Percentiles rank a stretch among this genome's conserved stretches.
Conservation (phyloP, 257 asterid species). For the Petrea volubilis region DNA sequence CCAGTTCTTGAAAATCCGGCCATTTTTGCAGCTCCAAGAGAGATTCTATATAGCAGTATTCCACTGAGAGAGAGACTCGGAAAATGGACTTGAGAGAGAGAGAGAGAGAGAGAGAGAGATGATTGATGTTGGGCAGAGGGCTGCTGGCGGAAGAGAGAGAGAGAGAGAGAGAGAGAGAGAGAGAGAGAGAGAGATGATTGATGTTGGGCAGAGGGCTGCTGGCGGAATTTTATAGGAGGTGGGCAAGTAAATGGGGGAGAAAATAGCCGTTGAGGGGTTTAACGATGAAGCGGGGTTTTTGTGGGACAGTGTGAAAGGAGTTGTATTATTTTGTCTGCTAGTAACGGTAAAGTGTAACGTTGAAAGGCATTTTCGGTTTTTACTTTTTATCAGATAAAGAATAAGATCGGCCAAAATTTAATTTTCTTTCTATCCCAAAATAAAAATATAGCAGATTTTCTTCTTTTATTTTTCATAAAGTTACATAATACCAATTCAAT, state of each 20-base stretch:
- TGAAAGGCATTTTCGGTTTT: background rate
- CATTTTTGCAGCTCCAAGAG: constrained; percentile 28
- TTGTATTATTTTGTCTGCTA: constrained; percentile 21
- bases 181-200: background rate
- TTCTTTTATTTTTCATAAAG: too few species aligned
- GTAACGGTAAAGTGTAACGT: constrained; percentile 27
- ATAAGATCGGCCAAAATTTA: background rate
- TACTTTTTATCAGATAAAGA: constrained; percentile 1
- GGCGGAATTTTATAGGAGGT: constrained; percentile 20
- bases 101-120: background rate
- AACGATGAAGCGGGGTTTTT: background rate
- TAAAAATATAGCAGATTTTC: too few species aligned
- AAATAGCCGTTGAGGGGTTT: constrained; percentile 43
- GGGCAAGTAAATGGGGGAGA: background rate
- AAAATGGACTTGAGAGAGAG: background rate
- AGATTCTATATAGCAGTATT: background rate
- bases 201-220: background rate
- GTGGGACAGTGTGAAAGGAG: constrained; percentile 12
- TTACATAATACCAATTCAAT: too few species aligned
- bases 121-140: background rate
- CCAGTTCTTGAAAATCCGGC: constrained; percentile 26
- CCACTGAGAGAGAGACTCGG: constrained; percentile 4
- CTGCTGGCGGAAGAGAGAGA: background rate
- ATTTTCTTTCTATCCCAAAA: too few species aligned
- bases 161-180: constrained; percentile 6